Base-by-base conservation (phyloP, 2,329 filamentous ascomycete genomes). In the Paecilomyces dactylethromorphus region DNA sequence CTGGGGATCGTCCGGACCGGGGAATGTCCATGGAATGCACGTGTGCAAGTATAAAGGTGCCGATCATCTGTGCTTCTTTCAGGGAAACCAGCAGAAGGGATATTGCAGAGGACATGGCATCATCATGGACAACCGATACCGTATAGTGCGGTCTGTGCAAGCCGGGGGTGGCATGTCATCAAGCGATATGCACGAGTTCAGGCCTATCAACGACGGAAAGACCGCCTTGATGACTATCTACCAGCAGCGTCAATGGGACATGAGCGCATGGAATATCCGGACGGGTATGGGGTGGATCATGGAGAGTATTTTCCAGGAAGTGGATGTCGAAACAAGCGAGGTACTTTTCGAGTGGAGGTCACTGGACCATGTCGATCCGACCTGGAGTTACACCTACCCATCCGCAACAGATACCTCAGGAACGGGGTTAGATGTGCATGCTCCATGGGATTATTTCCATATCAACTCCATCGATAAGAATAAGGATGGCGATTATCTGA, bases 161-260 rank as follows among this genome's bases (percentile, higher is more conserved):
- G 68, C 75, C 0, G 71, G 71, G 1, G 74, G 72, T 22, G 72
- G 72, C 39, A 74, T 74, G 68, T 69, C 72, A 6, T 75, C 75
- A 24, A 76, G 74, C 64, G 81, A 83, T 64, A 81, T 82, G 79
- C 81, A 83, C 64, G 80, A 83, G 60, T 82, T 82, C 65, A 74
- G 70, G 59, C 71, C 78, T 35, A 76, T 81, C 54, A 74, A 78
- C 31, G 72, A 76, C 55, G 79, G 80, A 51, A 72, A 70, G 57
- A 69, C 68, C 8, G 75, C 75, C 1, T 61, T 77, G 31, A 70
- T 76, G 71, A 76, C 74, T 0, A 68, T 76, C 7, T 77, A 77
- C 59, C 73, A 76, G 57, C 74, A 75, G 60, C 71, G 70, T 26
- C 72, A 76, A 56, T 77, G 79, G 63, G 80, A 82, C 59, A 73